These are phyloP conservation scores for Ophiocordyceps unilateralis DNA, from an alignment of 2,329 filamentous ascomycete species.

Conservation along the genomic window DNA sequence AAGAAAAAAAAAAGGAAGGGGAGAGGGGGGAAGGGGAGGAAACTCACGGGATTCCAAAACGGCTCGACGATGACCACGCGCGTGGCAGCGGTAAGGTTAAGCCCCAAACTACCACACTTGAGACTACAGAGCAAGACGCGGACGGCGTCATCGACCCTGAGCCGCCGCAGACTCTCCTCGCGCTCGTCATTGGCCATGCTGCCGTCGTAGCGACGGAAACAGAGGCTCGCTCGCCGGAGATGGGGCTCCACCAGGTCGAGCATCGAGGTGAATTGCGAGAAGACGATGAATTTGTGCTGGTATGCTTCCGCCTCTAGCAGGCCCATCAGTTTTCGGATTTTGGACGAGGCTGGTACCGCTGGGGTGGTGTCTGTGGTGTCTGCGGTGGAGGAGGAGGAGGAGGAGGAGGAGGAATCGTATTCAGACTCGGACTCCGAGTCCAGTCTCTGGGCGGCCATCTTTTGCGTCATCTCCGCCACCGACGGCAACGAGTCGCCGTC, in stretches of 20 bases:
- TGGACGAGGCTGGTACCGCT: slow-evolving; percentile 58
- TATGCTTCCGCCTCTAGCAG: slow-evolving; percentile 64
- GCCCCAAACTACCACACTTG: slow-evolving; percentile 79
- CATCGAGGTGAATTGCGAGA: slow-evolving; percentile 98
- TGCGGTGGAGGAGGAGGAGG: slow-evolving; percentile 18
- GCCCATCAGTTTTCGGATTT: slow-evolving; percentile 71
- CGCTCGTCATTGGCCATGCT: slow-evolving; percentile 86
- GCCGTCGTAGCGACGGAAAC: slow-evolving; percentile 82
- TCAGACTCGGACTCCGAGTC: slow-evolving; percentile 5
- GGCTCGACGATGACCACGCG: slow-evolving; percentile 91
- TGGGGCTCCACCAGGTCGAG: slow-evolving; percentile 92
- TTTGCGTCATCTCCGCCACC: slow-evolving; percentile 17
- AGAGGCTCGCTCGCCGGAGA: slow-evolving; percentile 54
- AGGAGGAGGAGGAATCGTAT: slow-evolving; percentile 16
- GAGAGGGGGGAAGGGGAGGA: not conserved
- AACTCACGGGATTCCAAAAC: slow-evolving; percentile 84
- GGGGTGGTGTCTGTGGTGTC: slow-evolving; percentile 15
- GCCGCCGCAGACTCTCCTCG: slow-evolving; percentile 63
- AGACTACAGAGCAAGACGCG: slow-evolving; percentile 82
- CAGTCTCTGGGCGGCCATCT: slow-evolving; percentile 19
- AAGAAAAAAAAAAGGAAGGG: not conserved
- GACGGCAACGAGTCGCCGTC: slow-evolving; percentile 17
- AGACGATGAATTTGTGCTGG: slow-evolving; percentile 93
- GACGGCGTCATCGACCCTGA: slow-evolving; percentile 59
- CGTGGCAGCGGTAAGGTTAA: slow-evolving; percentile 88